These are phyloP conservation scores for Sporothrix luriei DNA, from an alignment of 2,329 filamentous ascomycete genomes.

Conservation along the genomic window DNA sequence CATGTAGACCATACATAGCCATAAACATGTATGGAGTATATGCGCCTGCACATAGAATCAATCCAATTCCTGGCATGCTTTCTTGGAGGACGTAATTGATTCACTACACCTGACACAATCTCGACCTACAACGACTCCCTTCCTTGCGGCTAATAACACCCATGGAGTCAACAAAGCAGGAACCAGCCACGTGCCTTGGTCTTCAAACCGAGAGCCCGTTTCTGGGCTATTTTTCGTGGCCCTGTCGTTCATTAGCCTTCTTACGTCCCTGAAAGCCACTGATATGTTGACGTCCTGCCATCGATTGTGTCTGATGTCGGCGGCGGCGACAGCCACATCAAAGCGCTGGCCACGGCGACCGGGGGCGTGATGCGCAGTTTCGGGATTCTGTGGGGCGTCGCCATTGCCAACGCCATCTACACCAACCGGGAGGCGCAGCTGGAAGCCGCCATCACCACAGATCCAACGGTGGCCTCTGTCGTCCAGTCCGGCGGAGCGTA, in stretches of 20 bases:
- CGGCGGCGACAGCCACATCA: neutral
- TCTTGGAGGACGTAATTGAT: too few species aligned
- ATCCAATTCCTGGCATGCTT: too few species aligned
- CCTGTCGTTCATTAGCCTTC: neutral
- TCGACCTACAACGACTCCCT: too few species aligned
- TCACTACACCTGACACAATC: too few species aligned
- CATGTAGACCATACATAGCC: too few species aligned
- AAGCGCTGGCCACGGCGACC: neutral
- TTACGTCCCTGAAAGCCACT: neutral
- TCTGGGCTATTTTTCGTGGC: slow-evolving; percentile 6
- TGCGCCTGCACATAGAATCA: too few species aligned
- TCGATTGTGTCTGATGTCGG: neutral
- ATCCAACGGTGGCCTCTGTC: neutral
- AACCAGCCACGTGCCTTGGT: neutral
- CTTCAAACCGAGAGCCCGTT: neutral
- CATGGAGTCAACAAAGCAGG: neutral
- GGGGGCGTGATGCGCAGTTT: neutral
- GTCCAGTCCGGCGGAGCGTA: neutral
- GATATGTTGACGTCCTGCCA: neutral
- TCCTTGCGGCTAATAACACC: too few species aligned
- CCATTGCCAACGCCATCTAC: slow-evolving; percentile 4
- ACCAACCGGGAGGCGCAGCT: slow-evolving; percentile 6
- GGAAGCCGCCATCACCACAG: neutral
- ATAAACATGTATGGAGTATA: too few species aligned
- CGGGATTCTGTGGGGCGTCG: slow-evolving; percentile 5